Evolutionary conservation across 139 green algal species (phyloP), one percentile per base, ranked within the genome.

Genomic region (Parachlorella kessleri): DNA sequence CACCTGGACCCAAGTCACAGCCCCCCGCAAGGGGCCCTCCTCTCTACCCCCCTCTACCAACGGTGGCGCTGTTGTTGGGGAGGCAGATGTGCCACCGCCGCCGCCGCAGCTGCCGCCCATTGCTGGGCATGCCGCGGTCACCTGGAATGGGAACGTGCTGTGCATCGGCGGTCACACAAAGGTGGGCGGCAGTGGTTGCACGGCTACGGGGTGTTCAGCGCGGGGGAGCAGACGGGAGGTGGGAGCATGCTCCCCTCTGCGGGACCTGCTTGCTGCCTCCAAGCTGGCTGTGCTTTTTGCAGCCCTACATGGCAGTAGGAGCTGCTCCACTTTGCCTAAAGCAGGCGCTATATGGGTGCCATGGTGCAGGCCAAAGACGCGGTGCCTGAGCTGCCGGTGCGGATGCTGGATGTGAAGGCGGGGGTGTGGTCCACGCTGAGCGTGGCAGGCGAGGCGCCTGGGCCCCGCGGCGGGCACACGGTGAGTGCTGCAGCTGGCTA

Each of bases 101-200:
- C 53, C 83, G 30, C 48, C 73, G 4, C 54, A 70, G 36, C 82
- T 93, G 41, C 84, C 88, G n/a, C 82, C 90, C 1, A 78, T 76
- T 59, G 90, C 90, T n/a, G 90, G 90, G 9, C 90, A 94, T 71
- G 82, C 69, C 26, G 79, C 89, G 35, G 63, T 89, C 39, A 32
- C 79, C 37, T 93, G 81, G 88, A 75, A 79, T 32, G 86, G 81
- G 59, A 86, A 86, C 55, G 85, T 96, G 75, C 75, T 96, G n/a
- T 76, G 93, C 32, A 80, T 98, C 72, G 94, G 94, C 0, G 94
- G 94, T 1, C 94, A 98, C 79, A 90, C 81, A 54, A 95, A 96
- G 88, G 91, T 92, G 59, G n/a, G n/a, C n/a, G n/a, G n/a, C n/a
- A n/a, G n/a, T n/a, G n/a, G n/a, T n/a, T n/a, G n/a, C n/a, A n/a